phyloP scores from a whole-genome alignment of 177 flowering plant genomes.

The Telopea speciosissima region DNA sequence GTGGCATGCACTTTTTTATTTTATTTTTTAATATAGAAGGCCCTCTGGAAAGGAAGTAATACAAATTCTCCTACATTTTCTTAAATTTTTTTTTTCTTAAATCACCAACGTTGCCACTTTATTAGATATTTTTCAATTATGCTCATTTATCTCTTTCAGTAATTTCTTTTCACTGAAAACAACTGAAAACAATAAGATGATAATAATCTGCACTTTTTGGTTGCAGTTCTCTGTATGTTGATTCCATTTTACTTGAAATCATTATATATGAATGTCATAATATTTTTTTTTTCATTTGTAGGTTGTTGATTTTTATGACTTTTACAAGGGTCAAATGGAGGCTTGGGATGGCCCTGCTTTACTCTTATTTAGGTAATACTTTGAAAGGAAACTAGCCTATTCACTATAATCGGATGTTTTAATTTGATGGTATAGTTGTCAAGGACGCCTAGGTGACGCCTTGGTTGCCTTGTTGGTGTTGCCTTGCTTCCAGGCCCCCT shows the following conservation, averaged over 20 bases:
- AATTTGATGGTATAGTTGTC: background rate
- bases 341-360: constrained; percentile 99
- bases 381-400: background rate
- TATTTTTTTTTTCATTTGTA: constrained; percentile 14
- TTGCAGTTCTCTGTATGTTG: background rate
- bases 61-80: no score
- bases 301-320: constrained; percentile 92
- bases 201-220: background rate
- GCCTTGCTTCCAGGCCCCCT: no score
- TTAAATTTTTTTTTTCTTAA: background rate
- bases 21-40: no score
- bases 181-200: no score
- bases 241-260: background rate
- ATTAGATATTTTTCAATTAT: no score
- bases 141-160: background rate
- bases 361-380: constrained; percentile 83
- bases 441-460: no score
- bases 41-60: no score
- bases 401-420: background rate
- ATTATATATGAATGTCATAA: background rate
- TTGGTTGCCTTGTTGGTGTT: no score
- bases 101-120: background rate
- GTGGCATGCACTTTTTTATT: no score
- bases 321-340: constrained; percentile 99
- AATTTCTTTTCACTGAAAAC: background rate